Evolutionary conservation across 345 rosid species (phyloP).

Genomic region (Abelmoschus esculentus): DNA sequence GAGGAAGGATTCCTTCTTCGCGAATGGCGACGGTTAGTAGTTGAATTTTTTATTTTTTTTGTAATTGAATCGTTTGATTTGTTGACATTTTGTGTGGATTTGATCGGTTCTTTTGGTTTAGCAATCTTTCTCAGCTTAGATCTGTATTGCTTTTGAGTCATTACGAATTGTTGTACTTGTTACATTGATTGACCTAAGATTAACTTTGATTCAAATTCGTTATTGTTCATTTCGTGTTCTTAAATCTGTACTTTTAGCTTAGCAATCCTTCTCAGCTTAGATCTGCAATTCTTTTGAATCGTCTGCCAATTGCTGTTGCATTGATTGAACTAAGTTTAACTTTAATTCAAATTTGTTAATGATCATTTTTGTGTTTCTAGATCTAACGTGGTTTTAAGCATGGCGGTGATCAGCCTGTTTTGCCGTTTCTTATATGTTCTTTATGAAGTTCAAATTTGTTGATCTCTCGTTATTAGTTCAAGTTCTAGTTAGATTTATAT

Average conservation of each 20-base stretch:
- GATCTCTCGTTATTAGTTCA: neutral
- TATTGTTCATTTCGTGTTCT: neutral
- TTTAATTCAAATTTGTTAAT: neutral
- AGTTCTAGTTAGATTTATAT: neutral
- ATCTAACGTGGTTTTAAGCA: neutral
- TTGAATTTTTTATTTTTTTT: neutral
- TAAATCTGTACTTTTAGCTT: neutral
- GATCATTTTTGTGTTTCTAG: neutral
- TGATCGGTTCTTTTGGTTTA: constrained; percentile 22
- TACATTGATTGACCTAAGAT: constrained; percentile 2
- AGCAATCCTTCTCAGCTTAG: constrained; percentile 12
- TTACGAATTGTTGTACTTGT: neutral
- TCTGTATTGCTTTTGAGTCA: constrained; percentile 6
- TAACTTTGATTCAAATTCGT: neutral
- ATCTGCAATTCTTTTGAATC: constrained; percentile 14
- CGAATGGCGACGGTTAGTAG: constrained; percentile 75
- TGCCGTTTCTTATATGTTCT: neutral
- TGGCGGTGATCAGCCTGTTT: neutral
- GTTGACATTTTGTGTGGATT: constrained; percentile 9
- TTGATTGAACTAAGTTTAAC: neutral
- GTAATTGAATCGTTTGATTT: neutral
- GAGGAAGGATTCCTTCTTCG: constrained; percentile 66
- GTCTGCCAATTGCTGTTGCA: neutral
- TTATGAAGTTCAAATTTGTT: constrained; percentile 3
- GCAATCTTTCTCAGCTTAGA: constrained; percentile 16